These are phyloP conservation scores for Leishmania tarentolae DNA, from an alignment of 208 protist genomes.

Conservation along the genomic window DNA sequence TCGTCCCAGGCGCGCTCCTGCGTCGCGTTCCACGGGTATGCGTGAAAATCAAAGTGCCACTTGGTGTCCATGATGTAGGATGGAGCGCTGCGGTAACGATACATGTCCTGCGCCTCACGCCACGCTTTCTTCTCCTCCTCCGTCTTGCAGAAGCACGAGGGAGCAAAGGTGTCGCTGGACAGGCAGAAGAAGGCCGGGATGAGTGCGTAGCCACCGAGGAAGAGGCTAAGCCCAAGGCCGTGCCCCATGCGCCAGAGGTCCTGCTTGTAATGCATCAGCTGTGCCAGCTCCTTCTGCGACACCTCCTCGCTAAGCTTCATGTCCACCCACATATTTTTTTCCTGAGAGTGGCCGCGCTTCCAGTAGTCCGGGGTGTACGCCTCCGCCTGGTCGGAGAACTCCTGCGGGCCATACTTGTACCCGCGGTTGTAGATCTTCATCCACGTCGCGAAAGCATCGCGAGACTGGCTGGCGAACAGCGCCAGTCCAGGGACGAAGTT, in stretches of 20 bases:
- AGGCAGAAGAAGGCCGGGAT: slow-evolving; percentile 84
- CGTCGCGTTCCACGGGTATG: slow-evolving; percentile 71
- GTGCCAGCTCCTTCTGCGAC: slow-evolving; percentile 79
- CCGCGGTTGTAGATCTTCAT: slow-evolving; percentile 84
- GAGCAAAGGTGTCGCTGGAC: slow-evolving; percentile 86
- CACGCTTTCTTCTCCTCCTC: slow-evolving; percentile 77
- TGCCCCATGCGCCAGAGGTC: slow-evolving; percentile 89
- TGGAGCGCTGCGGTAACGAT: slow-evolving; percentile 89
- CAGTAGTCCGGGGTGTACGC: slow-evolving; percentile 83
- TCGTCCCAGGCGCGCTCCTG: slow-evolving; percentile 91
- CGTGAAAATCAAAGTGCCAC: slow-evolving; percentile 91
- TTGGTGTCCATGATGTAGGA: slow-evolving; percentile 88
- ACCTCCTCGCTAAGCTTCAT: slow-evolving; percentile 86
- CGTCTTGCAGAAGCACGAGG: slow-evolving; percentile 67
- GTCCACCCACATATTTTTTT: slow-evolving; percentile 94
- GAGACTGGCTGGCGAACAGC: slow-evolving; percentile 60
- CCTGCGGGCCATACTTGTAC: slow-evolving; percentile 64
- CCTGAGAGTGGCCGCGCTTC: slow-evolving; percentile 84
- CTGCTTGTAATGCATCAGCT: slow-evolving; percentile 83
- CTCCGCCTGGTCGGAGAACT: slow-evolving; percentile 83
- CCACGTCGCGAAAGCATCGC: slow-evolving; percentile 72
- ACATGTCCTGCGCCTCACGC: slow-evolving; percentile 86
- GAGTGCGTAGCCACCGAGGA: slow-evolving; percentile 84
- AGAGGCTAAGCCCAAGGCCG: slow-evolving; percentile 40
- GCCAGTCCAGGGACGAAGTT: slow-evolving; percentile 73